Evolutionary conservation across 2,329 filamentous ascomycete species (phyloP).

Genomic region (Clarireedia homoeocarpa): DNA sequence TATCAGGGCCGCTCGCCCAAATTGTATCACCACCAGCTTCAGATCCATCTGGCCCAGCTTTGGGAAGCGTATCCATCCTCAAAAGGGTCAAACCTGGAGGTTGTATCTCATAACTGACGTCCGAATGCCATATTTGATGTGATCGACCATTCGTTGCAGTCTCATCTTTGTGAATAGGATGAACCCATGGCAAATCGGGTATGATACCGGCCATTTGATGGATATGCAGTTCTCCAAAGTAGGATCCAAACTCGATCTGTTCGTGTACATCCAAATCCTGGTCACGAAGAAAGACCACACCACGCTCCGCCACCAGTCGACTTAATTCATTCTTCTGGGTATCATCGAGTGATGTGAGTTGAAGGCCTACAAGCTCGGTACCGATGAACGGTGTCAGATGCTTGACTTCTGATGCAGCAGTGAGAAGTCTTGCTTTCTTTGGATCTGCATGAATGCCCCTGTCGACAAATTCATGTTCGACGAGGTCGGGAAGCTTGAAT

Average conservation of each 20-base stretch:
- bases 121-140: conserved; percentile 19
- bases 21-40: conserved; percentile 50
- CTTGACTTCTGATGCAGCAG: conserved; percentile 22
- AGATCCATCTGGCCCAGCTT: conserved; percentile 49
- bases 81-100: conserved; percentile 42
- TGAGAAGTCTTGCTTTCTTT: conserved; percentile 33
- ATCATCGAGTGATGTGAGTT: conserved; percentile 56
- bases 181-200: conserved; percentile 9
- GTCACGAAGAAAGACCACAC: conserved; percentile 45
- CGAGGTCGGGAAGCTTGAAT: conserved; percentile 6
- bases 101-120: conserved; percentile 43
- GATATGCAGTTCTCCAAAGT: conserved; percentile 32
- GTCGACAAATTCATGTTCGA: conserved; percentile 4
- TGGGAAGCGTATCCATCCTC: conserved; percentile 40
- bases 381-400: conserved; percentile 58
- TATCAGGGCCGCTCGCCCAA: conserved; percentile 42
- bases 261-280: conserved; percentile 38
- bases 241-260: conserved; percentile 38
- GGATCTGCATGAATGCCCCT: conserved; percentile 26
- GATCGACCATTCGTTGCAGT: conserved; percentile 9
- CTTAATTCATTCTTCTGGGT: conserved; percentile 70
- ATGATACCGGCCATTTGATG: conserved; percentile 9
- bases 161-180: conserved; percentile 8
- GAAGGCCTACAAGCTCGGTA: conserved; percentile 59
- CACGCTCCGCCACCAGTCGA: conserved; percentile 51